Evolutionary conservation across 2,329 filamentous ascomycete genomes (phyloP).

Genomic region (Coniochaeta pulveracea): DNA sequence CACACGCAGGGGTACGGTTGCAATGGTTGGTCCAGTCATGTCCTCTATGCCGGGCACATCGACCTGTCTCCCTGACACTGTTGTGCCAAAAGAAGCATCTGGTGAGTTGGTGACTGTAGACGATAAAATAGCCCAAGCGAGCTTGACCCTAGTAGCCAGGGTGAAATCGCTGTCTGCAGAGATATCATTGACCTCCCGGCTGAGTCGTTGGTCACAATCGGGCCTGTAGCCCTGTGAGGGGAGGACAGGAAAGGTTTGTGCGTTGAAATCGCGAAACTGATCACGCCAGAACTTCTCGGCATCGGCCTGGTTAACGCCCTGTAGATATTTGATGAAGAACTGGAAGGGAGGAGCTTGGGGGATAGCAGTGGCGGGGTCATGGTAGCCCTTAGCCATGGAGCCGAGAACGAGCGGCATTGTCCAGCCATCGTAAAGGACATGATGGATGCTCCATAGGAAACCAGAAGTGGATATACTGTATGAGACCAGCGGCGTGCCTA

Average conservation of each 20-base stretch:
- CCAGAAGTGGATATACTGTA: conserved; percentile 9
- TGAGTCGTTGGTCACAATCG: conserved; percentile 5
- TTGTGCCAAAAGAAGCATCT: conserved; percentile 16
- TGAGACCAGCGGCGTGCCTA: no score
- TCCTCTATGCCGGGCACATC: conserved; percentile 14
- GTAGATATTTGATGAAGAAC: conserved; percentile 4
- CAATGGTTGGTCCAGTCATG: conserved; percentile 18
- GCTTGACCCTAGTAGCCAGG: conserved; percentile 12
- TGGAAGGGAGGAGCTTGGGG: conserved; percentile 4
- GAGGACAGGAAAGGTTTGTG: conserved; percentile 3
- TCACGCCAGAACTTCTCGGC: conserved; percentile 6
- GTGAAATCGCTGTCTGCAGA: conserved; percentile 5
- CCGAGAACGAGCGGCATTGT: conserved; percentile 3
- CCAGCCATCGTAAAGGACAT: conserved; percentile 8
- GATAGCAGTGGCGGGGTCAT: conserved; percentile 1
- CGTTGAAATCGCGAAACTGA: conserved; percentile 5
- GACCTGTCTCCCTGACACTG: conserved; percentile 16
- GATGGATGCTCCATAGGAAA: conserved; percentile 12
- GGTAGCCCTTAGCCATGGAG: conserved; percentile 5
- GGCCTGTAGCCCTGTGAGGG: conserved; percentile 1
- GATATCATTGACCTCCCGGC: conserved; percentile 4
- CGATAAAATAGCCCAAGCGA: conserved; percentile 17
- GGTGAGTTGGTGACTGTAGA: conserved; percentile 10
- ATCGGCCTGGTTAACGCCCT: neutral
- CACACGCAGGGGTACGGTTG: conserved; percentile 17